Base-by-base conservation (phyloP, 306 rosid species). In the Corylus avellana region DNA sequence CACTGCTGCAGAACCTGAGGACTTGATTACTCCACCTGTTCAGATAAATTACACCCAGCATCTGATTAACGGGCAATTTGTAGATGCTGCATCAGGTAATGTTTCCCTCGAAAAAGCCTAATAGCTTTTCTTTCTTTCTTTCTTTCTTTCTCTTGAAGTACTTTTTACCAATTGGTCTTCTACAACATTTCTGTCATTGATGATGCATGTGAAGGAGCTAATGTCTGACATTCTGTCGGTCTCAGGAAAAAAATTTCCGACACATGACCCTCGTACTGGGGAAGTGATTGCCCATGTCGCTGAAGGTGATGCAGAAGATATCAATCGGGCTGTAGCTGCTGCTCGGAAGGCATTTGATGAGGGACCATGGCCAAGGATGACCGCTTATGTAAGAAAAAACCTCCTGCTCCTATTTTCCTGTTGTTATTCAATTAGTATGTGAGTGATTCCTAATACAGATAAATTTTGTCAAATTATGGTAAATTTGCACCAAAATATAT, bases 301-400 rank as follows among this genome's bases (percentile, higher is more conserved):
- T 12, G 97, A 90, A 82, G 95, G 91, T 1, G 97, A 92, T 61
- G 87, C 82, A 9, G 97, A 94, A 79, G 97, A 94, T 78, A 81
- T 94, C 53, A 79, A 92, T 71, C 97, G 86, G 10, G 98, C 98
- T 1, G 97, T 94, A 22, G 72, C 89, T 25, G 97, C 97, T 51
- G 98, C 98, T n/a, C 93, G 98, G 18, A 90, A 87, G 90, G 98
- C 98, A 56, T 94, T 94, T 12, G 97, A 94, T 75, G 97, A 94
- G 78, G 98, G 98, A 32, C 97, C 97, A 29, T 94, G 98, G 98
- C 98, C 98, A 3, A 94, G 79, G 84, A 91, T 94, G 98, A 32
- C 86, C 10, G 89, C 97, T 73, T 92, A 94, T 90, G 98, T 94
- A 85, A 55, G 83, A 72, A 20, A 51, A 75, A 47, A 9, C 39